phyloP scores from a whole-genome alignment of 2,329 filamentous ascomycete genomes.

The Trichophaea hybrida region DNA sequence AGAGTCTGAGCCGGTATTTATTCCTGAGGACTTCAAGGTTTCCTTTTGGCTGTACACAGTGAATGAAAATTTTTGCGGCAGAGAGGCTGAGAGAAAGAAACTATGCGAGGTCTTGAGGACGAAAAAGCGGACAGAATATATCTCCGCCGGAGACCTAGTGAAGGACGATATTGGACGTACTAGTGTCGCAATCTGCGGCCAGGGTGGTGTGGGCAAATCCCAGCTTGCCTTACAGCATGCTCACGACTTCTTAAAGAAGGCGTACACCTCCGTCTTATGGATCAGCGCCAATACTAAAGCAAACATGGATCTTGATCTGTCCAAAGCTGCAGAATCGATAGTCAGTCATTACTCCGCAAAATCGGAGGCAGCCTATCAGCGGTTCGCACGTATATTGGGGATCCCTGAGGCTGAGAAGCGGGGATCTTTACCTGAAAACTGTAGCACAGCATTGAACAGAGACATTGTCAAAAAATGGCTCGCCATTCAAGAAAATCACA shows the following conservation, averaged over 20 bases:
- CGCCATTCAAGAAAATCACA: not conserved
- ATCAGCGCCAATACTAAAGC: not conserved
- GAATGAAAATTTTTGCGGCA: slow-evolving; percentile 1
- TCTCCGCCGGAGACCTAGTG: not conserved
- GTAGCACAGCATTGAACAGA: not conserved
- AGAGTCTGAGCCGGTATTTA: not conserved
- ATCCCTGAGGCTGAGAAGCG: not conserved
- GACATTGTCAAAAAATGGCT: slow-evolving; percentile 3
- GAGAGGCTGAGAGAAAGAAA: not conserved
- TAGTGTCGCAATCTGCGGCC: not conserved
- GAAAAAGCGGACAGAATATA: not conserved
- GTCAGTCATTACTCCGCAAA: not conserved
- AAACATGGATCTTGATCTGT: not conserved
- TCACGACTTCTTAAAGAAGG: not conserved
- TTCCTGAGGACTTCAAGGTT: not conserved
- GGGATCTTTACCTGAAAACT: not conserved
- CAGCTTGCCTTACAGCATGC: slow-evolving; percentile 1
- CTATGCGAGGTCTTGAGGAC: not conserved
- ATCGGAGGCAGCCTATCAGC: no score
- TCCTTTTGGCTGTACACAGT: not conserved
- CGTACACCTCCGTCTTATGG: slow-evolving; percentile 6
- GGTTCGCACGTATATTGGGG: not conserved
- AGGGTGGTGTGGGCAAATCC: slow-evolving; percentile 3
- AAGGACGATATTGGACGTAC: not conserved
- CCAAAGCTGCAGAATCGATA: not conserved